A percentile compares a stretch with the other conserved stretches of the same genome.
Conservation (phyloP, 306 rosid species). For the Malus asiatica region DNA sequence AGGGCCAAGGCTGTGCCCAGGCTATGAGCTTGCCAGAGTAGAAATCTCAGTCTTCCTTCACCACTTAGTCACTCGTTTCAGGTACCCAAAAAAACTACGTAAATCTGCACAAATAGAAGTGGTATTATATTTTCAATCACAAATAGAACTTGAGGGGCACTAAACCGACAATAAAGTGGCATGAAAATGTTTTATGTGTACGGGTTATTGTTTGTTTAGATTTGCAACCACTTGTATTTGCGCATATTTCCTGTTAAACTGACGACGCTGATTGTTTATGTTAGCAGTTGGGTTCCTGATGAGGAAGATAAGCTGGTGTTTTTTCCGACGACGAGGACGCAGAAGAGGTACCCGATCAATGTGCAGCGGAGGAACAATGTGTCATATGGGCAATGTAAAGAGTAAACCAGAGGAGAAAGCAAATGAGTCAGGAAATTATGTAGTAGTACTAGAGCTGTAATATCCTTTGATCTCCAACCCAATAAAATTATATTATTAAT, state of each 20-base stretch:
- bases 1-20: conserved; percentile 86
- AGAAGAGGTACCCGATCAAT: conserved; percentile 75
- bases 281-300: conserved; percentile 76
- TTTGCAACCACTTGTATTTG: background rate
- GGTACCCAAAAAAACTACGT: conserved; percentile 24
- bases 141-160: background rate
- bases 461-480: background rate
- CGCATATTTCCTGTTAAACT: background rate
- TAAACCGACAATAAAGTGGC: background rate
- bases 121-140: background rate
- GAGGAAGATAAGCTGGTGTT: conserved; percentile 90
- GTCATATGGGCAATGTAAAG: background rate
- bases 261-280: background rate
- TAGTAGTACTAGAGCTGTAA: background rate
- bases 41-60: conserved; percentile 90
- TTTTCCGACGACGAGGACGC: conserved; percentile 93
- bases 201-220: background rate
- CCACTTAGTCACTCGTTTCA: conserved; percentile 64
- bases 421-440: background rate
- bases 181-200: background rate
- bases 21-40: conserved; percentile 87
- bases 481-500: background rate
- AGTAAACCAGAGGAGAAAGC: background rate
- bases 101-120: background rate
- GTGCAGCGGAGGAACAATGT: conserved; percentile 36